Evolutionary conservation across 345 rosid species (phyloP).

Genomic region (thale cress (Arabidopsis thaliana)): TAIR10.1 NC_003075.7:4153501-4154000

Average conservation of each 20-base stretch:
- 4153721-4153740: background rate
- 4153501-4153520: background rate
- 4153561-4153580: background rate
- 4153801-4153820: background rate
- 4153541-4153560: background rate
- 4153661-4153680: background rate
- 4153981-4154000: no score
- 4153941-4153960: no score
- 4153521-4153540: background rate
- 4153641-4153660: background rate
- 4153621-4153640: background rate
- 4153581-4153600: background rate
- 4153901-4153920: no score
- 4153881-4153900: no score
- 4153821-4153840: background rate
- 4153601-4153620: background rate
- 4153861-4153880: no score
- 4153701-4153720: background rate
- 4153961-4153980: no score
- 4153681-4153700: background rate
- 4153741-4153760: background rate
- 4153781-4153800: background rate
- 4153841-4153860: no score
- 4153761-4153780: background rate
- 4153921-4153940: no score